Evolutionary conservation across 2,329 filamentous ascomycete species (phyloP).

Genomic region (Graphium sp.): DNA sequence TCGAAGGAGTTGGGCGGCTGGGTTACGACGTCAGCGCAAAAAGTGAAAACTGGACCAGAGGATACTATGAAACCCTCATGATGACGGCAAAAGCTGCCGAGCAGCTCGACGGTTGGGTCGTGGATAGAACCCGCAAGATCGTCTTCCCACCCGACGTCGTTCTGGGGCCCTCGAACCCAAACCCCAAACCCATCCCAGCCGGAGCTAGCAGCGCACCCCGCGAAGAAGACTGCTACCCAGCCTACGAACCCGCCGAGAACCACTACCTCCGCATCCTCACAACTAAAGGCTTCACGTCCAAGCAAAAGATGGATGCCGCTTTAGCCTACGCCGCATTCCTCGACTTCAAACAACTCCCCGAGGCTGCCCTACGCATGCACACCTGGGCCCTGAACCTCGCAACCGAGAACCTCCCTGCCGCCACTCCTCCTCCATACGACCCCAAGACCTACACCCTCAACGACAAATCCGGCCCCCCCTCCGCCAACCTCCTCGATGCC

Average conservation of each 20-base stretch:
- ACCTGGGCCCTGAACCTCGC: constrained; percentile 63
- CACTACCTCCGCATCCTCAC: constrained; percentile 73
- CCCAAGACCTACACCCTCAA: constrained; percentile 45
- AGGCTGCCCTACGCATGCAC: constrained; percentile 56
- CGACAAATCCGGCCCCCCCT: constrained; percentile 38
- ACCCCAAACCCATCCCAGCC: constrained; percentile 54
- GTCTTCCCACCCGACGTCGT: constrained; percentile 60
- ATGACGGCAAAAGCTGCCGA: constrained; percentile 60
- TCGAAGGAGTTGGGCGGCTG: constrained; percentile 34
- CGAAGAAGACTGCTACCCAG: constrained; percentile 59
- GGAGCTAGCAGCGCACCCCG: constrained; percentile 45
- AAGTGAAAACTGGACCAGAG: constrained; percentile 69
- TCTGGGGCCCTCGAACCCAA: constrained; percentile 68
- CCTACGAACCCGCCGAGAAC: constrained; percentile 53
- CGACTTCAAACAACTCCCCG: constrained; percentile 53
- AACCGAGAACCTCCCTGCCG: constrained; percentile 30
- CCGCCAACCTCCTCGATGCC: constrained; percentile 57
- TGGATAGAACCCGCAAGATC: constrained; percentile 47
- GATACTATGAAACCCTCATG: constrained; percentile 75
- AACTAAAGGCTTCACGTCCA: constrained; percentile 61
- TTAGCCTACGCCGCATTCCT: constrained; percentile 75
- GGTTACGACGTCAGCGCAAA: constrained; percentile 56
- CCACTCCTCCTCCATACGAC: constrained; percentile 29
- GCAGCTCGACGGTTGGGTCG: constrained; percentile 63
- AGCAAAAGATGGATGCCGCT: constrained; percentile 67